A percentile compares a stretch with the other conserved stretches of the same genome.
Evolutionary conservation across 2,329 filamentous ascomycete species (phyloP).

Genomic region (Diatrype stigma): DNA sequence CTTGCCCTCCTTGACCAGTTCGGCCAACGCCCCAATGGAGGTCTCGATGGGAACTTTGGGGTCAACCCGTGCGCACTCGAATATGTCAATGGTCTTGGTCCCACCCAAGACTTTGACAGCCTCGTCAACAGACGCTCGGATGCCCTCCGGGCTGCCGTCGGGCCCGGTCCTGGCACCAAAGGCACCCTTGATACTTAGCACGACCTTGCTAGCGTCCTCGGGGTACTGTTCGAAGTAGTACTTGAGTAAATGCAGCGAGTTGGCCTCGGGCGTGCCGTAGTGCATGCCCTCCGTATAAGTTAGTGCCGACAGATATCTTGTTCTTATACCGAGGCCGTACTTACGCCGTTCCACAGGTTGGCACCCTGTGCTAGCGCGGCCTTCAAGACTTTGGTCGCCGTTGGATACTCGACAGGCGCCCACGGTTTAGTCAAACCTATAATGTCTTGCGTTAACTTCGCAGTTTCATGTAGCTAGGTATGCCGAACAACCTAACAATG

Average conservation of each 20-base stretch:
- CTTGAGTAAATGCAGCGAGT: conserved; percentile 49
- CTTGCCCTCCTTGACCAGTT: conserved; percentile 32
- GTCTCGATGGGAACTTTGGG: conserved; percentile 40
- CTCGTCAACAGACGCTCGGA: conserved; percentile 49
- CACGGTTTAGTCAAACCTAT: conserved; percentile 8
- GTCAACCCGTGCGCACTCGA: conserved; percentile 42
- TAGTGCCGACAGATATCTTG: neutral
- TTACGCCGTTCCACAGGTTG: conserved; percentile 12
- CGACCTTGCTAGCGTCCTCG: conserved; percentile 50
- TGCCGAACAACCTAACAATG: neutral
- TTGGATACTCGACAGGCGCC: conserved; percentile 6
- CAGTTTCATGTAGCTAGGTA: neutral
- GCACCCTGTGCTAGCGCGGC: conserved; percentile 8
- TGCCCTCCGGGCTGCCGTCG: conserved; percentile 42
- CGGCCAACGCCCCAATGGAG: conserved; percentile 21
- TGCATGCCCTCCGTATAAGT: conserved; percentile 22
- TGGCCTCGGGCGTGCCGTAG: conserved; percentile 48
- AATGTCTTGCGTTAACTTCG: neutral
- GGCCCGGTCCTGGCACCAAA: conserved; percentile 15
- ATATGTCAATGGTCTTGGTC: conserved; percentile 49
- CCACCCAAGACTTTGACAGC: conserved; percentile 36
- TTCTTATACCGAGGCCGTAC: neutral
- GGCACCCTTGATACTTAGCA: conserved; percentile 55
- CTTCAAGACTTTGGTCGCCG: conserved; percentile 9
- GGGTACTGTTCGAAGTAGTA: conserved; percentile 54